Base-by-base conservation (phyloP, 495 filamentous ascomycete species). In the Penicillium salamii region DNA sequence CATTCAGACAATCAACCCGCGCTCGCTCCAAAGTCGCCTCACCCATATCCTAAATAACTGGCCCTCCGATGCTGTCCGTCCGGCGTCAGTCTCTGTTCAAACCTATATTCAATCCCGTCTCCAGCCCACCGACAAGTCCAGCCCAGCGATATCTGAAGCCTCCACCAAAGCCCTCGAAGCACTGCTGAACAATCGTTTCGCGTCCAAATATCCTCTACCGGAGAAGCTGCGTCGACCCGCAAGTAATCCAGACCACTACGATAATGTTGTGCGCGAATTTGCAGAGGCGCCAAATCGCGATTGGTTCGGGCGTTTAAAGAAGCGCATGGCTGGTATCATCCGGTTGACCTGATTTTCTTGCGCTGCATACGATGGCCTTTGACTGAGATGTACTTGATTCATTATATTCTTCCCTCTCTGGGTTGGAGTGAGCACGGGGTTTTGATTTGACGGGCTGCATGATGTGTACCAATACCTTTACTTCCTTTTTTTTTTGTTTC, bases 41-140 rank as follows among this genome's bases (percentile, higher is more conserved):
- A 50, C 65, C 7, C 64, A 72, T 41, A 54, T 86, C 50, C 71
- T 95, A 45, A 71, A 77, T 54, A 83, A 80, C 57, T 96, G 90
- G 90, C 91, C 91, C 39, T 74, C 76, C 51, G 89, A 95, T 62
- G 61, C 68, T 34, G 80, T 96, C 45, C 89, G 91, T 2, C 91
- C 91, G 8, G 80, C 85, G 42, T 68, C 68, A 29, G 76, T 85
- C 59, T 84, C 88, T 49, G 81, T 96, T 61, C 86, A 90, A 53
- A 68, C 81, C 50, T 78, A 83, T 44, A 77, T 96, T 34, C 76
- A 78, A 53, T 72, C 76, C 45, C 81, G 85, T 41, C 74, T 90
- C 15, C 39, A 46, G 53, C n/a, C 58, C 46, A 17, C 61, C 42
- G 7, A 32, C 32, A 49, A 53, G 23, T n/a, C 53, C 28, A 45